Percentiles rank a stretch among this genome's conserved stretches.
Conservation (phyloP, 192 early-diverging fungal species). For the Umbelopsis sp. region DNA sequence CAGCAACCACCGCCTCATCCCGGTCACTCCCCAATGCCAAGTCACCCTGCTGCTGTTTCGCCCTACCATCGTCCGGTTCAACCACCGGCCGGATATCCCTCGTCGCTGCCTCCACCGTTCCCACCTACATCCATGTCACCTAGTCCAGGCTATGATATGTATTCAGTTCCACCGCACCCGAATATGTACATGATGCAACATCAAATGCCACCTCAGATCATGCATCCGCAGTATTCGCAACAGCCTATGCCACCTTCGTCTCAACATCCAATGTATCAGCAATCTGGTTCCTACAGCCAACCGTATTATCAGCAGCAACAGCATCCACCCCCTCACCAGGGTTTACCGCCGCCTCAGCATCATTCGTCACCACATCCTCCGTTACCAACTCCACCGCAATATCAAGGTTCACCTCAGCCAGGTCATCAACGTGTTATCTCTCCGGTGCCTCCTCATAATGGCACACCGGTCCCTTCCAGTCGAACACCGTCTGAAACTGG, state of each 20-base stretch:
- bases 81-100: conserved; percentile 13
- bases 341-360: conserved; percentile 1
- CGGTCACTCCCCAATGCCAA: conserved; percentile 14
- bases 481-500: conserved; percentile 2
- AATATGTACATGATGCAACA: conserved; percentile 41
- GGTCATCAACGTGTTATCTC: conserved; percentile 8
- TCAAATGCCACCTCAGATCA: background rate
- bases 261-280: conserved; percentile 1
- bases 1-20: conserved; percentile 13
- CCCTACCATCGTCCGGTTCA: conserved; percentile 11
- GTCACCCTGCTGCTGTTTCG: conserved; percentile 3
- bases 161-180: conserved; percentile 5
- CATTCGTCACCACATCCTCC: conserved; percentile 21
- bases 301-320: conserved; percentile 26
- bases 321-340: conserved; percentile 12
- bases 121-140: conserved; percentile 6
- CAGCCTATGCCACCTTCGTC: background rate
- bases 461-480: conserved; percentile 13
- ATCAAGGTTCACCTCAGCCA: conserved; percentile 15
- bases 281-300: background rate
- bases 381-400: conserved; percentile 9
- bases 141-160: conserved; percentile 20
- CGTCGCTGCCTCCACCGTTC: conserved; percentile 2
- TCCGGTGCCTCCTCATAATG: conserved; percentile 10
- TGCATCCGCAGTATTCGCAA: conserved; percentile 20